Base-by-base conservation (phyloP, 352 stramenopile genomes). In the Lagenidium sp. region DNA sequence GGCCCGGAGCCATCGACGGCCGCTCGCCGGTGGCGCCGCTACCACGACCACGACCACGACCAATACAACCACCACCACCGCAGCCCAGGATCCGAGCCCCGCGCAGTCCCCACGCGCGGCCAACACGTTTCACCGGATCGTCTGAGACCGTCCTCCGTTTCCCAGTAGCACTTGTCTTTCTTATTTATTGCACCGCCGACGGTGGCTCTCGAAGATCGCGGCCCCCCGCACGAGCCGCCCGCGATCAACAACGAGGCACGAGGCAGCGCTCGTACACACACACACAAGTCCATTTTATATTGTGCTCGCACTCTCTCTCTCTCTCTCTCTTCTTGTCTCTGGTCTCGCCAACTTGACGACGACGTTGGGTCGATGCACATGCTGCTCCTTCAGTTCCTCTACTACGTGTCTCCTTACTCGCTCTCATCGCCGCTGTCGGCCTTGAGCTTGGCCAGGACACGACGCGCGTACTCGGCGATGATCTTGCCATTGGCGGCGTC, bases 361-460 rank as follows among this genome's bases (percentile, higher is more conserved):
- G n/a, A n/a, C n/a, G n/a, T n/a, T n/a, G n/a, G n/a, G n/a, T n/a
- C n/a, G n/a, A n/a, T n/a, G n/a, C n/a, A n/a, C n/a, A n/a, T n/a
- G 6, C 13, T 39, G 25, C 13, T 19, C 28, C 25, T 36, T 25
- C 19, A 24, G 25, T 21, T 26, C 11, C 29, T 19, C 8, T 36
- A 12, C 19, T 10, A 12, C 4, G 38, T 35, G 6, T 47, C 25
- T 21, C 7, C 10, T 40, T 82, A 88, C 19, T 82, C 68, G 50
- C 75, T 85, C 57, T 92, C 77, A 44, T 90, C 77, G 28, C 79
- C 81, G 28, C 80, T 94, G 48, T 93, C 82, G 13, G 71, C 54
- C 58, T 86, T 87, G 42, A 95, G 66, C 60, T 94, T 95, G 39
- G 68, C 69, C 31, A 95, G 54, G 53, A 95, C 84, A 49, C 82